Base-by-base conservation (phyloP, 1,284 basidiomycete species). In the Marasmius oreades region DNA sequence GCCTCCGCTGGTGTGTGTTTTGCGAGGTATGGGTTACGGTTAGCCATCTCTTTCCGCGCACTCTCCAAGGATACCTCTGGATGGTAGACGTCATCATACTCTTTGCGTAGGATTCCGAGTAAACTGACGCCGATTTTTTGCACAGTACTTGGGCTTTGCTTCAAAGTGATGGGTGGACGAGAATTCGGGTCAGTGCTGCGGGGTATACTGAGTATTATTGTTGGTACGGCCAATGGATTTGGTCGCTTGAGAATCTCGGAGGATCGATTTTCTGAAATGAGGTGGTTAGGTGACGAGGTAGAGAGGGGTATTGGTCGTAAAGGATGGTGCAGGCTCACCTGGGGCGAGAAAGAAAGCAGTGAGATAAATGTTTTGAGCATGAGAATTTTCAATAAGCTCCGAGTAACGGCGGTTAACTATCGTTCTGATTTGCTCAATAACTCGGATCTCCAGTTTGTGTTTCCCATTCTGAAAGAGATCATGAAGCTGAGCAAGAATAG, bases 281-380 rank as follows among this genome's bases (percentile, higher is more conserved):
- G 43, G 48, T 48, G 45, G 24, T 22, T 18, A 18, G n/a, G n/a
- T n/a, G n/a, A n/a, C n/a, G n/a, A 26, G 20, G 12, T 12, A 48
- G 23, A 10, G n/a, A 16, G 16, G 34, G 8, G 16, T 36, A 36
- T 36, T 36, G 8, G 8, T 36, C 34, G 16, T n/a, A 36, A 36
- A 36, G 8, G 34, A 59, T 37, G 22, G 33, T 14, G 52, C 33
- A 22, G 8, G 18, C 63, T 10, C 52, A 68, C 66, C 43, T 24
- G 69, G 67, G 57, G 68, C 61, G 2, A 70, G 55, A 44, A 64
- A 66, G 18, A 66, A 63, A 20, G 51, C 64, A 33, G 62, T 56
- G 37, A 65, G 47, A 56, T 66, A 68, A 18, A 64, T 36, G 36
- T 61, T 58, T 16, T 58, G 56, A 16, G 66, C 52, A 14, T 58